A percentile compares a stretch with the other conserved stretches of the same genome.
These are phyloP conservation scores for Plantago rigida DNA, from an alignment of 305 asterid species.

Conservation along the genomic window DNA sequence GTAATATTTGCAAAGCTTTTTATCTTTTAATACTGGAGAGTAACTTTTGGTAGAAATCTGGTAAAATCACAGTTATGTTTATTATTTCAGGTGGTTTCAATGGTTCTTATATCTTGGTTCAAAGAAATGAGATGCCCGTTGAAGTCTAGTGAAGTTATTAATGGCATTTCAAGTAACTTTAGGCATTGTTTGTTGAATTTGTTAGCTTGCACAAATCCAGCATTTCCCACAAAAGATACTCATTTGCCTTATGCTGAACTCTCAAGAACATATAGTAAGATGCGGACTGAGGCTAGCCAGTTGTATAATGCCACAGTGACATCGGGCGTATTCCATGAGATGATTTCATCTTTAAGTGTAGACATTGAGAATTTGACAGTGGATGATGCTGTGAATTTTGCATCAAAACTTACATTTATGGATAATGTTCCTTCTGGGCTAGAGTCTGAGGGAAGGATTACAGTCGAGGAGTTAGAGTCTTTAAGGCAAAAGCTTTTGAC, in stretches of 20 bases:
- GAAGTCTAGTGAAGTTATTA: slow-evolving; percentile 42
- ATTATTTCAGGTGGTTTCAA: slow-evolving; percentile 68
- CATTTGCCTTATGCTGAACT: slow-evolving; percentile 83
- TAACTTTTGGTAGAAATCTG: slow-evolving; percentile 19
- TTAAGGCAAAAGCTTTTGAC: slow-evolving; percentile 75
- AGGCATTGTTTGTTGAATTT: slow-evolving; percentile 62
- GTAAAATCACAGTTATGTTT: slow-evolving; percentile 19
- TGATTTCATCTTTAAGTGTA: slow-evolving; percentile 42
- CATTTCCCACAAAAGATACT: slow-evolving; percentile 82
- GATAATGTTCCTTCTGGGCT: slow-evolving; percentile 37
- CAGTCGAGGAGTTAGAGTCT: slow-evolving; percentile 74
- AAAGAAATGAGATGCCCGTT: slow-evolving; percentile 52
- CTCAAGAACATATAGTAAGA: slow-evolving; percentile 79
- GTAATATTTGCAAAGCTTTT: not conserved
- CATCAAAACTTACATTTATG: slow-evolving; percentile 53
- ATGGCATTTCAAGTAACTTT: slow-evolving; percentile 54
- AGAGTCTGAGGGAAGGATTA: slow-evolving; percentile 47
- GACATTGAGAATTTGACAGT: slow-evolving; percentile 65
- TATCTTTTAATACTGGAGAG: not conserved
- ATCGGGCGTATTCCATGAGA: slow-evolving; percentile 52
- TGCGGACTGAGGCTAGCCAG: slow-evolving; percentile 86
- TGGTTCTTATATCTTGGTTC: slow-evolving; percentile 89
- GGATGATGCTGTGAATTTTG: slow-evolving; percentile 76
- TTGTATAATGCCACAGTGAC: slow-evolving; percentile 53
- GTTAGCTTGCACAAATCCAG: slow-evolving; percentile 79